phyloP scores from a whole-genome alignment of 23 red algal species.

The Gracilaria vermiculophylla region DNA sequence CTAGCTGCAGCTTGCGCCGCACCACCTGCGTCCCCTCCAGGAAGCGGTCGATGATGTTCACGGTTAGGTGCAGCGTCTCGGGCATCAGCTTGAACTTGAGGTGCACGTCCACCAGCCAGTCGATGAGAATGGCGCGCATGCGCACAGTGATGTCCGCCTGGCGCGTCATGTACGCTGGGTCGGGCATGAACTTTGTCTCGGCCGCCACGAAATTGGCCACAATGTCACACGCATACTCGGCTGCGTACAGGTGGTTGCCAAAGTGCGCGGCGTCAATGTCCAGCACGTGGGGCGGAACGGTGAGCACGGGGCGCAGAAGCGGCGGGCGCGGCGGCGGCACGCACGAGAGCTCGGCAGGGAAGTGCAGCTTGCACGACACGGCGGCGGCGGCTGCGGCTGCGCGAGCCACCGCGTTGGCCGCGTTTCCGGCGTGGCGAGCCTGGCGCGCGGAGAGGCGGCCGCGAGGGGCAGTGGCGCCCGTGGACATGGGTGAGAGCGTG shows the following conservation, averaged over 20 bases:
- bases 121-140: conserved; percentile 96
- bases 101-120: conserved; percentile 98
- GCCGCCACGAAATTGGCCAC: conserved; percentile 38
- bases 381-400: conserved; percentile 30
- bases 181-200: conserved; percentile 81
- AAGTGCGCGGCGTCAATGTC: conserved; percentile 69
- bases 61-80: conserved; percentile 88
- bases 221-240: conserved; percentile 75
- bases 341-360: background rate
- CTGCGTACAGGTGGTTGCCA: conserved; percentile 55
- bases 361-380: conserved; percentile 50
- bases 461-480: conserved; percentile 13
- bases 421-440: background rate
- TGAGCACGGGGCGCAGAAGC: background rate
- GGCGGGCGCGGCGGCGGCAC: background rate
- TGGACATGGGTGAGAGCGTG: conserved; percentile 31
- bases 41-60: conserved; percentile 98
- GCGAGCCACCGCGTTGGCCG: conserved; percentile 5
- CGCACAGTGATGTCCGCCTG: conserved; percentile 88
- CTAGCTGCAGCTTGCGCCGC: conserved; percentile 93
- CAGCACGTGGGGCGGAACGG: background rate
- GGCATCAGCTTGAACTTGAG: conserved; percentile 82
- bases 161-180: conserved; percentile 83
- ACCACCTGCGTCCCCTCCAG: conserved; percentile 70
- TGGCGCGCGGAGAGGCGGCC: conserved; percentile 2